These are phyloP conservation scores for Xylaria sp. DNA, from an alignment of 2,329 filamentous ascomycete genomes.

Conservation along the genomic window DNA sequence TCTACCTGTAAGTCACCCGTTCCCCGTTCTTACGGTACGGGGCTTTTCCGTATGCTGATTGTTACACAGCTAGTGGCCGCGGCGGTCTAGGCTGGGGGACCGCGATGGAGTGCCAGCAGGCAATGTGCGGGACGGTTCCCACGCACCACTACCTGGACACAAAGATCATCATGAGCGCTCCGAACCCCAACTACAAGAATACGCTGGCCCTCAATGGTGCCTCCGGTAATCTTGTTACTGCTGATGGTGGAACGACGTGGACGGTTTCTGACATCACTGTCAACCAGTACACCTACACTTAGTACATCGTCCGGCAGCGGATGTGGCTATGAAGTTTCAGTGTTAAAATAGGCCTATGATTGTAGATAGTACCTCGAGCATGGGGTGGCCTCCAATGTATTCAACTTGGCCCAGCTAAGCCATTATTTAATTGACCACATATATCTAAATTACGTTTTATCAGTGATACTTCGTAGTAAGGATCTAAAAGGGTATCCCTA, in stretches of 20 bases:
- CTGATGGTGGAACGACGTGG: constrained; percentile 28
- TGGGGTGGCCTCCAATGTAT: too few relatives aligned
- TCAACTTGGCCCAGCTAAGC: too few relatives aligned
- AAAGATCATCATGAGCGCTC: constrained; percentile 28
- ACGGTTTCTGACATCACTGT: constrained; percentile 29
- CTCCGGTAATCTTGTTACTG: constrained; percentile 19
- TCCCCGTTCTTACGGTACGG: too few relatives aligned
- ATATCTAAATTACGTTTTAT: too few relatives aligned
- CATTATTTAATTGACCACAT: too few relatives aligned
- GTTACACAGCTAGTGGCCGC: constrained; percentile 18
- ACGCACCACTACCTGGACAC: constrained; percentile 30
- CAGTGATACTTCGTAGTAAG: too few relatives aligned
- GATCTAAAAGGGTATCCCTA: too few relatives aligned
- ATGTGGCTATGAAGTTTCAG: background rate
- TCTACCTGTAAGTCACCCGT: constrained; percentile 23
- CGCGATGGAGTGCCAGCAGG: constrained; percentile 28
- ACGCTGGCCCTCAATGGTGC: constrained; percentile 29
- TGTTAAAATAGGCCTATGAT: too few relatives aligned
- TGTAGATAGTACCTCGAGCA: too few relatives aligned
- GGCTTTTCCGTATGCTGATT: constrained; percentile 7
- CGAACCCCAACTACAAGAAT: constrained; percentile 24
- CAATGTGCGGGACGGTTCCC: constrained; percentile 25
- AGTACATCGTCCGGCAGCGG: background rate
- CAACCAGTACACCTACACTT: constrained; percentile 29
- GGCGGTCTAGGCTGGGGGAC: constrained; percentile 30